phyloP scores from a whole-genome alignment of 495 filamentous ascomycete species.

The Chaetomium tenue region DNA sequence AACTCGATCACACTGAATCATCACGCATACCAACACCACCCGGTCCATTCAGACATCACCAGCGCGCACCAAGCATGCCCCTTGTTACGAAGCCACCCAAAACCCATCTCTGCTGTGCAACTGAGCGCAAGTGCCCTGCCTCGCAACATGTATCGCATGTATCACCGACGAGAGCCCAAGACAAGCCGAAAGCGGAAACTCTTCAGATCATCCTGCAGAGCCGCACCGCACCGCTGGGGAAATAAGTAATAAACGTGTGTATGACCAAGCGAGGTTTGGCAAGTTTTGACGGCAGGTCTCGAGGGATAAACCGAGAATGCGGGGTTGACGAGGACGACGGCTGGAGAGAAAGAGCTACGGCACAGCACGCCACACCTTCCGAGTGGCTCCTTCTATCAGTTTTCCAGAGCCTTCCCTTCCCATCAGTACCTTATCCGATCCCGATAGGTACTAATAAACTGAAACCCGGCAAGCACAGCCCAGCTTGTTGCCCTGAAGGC shows the following conservation, averaged over 20 bases:
- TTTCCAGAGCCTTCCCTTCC: too few relatives aligned
- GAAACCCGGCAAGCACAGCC: not conserved
- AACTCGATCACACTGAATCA: not conserved
- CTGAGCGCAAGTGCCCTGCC: not conserved
- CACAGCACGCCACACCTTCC: conserved; percentile 8
- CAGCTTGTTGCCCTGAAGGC: not conserved
- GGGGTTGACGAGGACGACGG: conserved; percentile 1
- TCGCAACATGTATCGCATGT: not conserved
- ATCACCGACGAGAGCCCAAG: not conserved
- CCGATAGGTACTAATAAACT: not conserved
- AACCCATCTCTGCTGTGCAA: too few relatives aligned
- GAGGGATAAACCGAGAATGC: not conserved
- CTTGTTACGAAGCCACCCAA: too few relatives aligned
- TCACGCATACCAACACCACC: too few relatives aligned
- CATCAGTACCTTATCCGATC: not conserved
- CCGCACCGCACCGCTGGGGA: not conserved
- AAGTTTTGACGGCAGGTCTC: too few relatives aligned
- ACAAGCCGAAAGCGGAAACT: not conserved
- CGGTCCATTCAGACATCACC: too few relatives aligned
- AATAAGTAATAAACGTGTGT: not conserved
- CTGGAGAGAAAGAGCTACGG: not conserved
- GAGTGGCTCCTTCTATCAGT: not conserved
- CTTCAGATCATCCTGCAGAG: not conserved
- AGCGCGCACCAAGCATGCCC: too few relatives aligned
- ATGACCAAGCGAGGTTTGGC: not conserved